These are phyloP conservation scores for Diaporthe caulivora DNA, from an alignment of 2,329 filamentous ascomycete genomes.

Conservation along the genomic window DNA sequence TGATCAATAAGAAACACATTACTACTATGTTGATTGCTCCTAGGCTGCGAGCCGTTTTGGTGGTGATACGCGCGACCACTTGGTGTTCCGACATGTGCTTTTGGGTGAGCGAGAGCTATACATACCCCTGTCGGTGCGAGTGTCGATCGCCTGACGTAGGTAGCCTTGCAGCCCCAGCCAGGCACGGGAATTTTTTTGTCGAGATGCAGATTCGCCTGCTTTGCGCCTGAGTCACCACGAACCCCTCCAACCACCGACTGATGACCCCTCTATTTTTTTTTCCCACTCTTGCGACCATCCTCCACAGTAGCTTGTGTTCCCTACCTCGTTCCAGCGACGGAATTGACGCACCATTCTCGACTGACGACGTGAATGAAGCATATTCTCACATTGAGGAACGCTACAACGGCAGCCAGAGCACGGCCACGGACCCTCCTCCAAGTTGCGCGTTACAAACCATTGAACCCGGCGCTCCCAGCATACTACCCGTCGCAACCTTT, in stretches of 20 bases:
- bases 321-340: constrained; percentile 31
- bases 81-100: neutral
- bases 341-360: neutral
- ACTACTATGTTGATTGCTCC: constrained; percentile 10
- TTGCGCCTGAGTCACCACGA: constrained; percentile 31
- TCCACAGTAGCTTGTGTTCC: constrained; percentile 12
- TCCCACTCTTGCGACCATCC: neutral
- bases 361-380: constrained; percentile 34
- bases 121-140: constrained; percentile 4
- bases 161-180: constrained; percentile 2
- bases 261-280: constrained; percentile 16
- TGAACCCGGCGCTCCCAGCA: neutral
- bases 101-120: neutral
- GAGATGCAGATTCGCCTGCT: constrained; percentile 20
- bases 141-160: constrained; percentile 21
- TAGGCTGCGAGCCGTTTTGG: neutral
- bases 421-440: constrained; percentile 30
- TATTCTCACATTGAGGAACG: constrained; percentile 27
- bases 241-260: neutral
- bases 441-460: neutral
- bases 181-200: constrained; percentile 15
- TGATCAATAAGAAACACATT: constrained; percentile 27
- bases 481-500: neutral
- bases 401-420: constrained; percentile 28
- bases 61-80: neutral